Evolutionary conservation across 495 filamentous ascomycete genomes (phyloP).

Genomic region (Tuber brumale): DNA sequence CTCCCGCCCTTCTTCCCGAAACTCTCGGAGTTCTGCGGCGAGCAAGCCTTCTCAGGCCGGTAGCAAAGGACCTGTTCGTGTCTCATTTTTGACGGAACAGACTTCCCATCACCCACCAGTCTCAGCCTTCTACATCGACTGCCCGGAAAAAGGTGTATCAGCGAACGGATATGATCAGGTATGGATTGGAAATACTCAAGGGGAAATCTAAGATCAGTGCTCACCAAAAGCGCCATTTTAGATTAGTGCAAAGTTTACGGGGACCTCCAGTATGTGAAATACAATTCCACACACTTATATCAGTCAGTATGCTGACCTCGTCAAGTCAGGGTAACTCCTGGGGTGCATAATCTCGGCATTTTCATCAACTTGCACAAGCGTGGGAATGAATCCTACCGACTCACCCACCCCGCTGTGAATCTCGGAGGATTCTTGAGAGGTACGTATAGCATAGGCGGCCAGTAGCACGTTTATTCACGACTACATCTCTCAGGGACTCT

Average conservation of each 20-base stretch:
- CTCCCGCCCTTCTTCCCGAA: conserved; percentile 50
- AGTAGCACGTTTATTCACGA: conserved; percentile 10
- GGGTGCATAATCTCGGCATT: conserved; percentile 89
- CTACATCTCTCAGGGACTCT: conserved; percentile 46
- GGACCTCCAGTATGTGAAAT: conserved; percentile 57
- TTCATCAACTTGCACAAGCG: conserved; percentile 79
- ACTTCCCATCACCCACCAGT: conserved; percentile 98
- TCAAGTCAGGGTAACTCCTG: conserved; percentile 72
- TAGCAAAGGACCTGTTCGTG: conserved; percentile 55
- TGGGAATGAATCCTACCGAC: conserved; percentile 82
- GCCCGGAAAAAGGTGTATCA: conserved; percentile 79
- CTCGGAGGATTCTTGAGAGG: conserved; percentile 82
- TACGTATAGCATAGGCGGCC: conserved; percentile 19
- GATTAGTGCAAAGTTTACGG: conserved; percentile 94
- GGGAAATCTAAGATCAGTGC: background rate
- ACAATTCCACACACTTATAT: background rate
- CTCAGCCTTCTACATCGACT: conserved; percentile 90
- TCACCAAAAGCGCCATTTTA: conserved; percentile 9
- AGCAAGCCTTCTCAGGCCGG: conserved; percentile 43
- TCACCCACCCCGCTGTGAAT: conserved; percentile 91
- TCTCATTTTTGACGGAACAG: conserved; percentile 94
- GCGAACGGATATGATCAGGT: conserved; percentile 85
- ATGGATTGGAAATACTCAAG: conserved; percentile 4
- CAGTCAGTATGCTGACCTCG: background rate
- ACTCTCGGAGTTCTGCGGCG: conserved; percentile 49